These are phyloP conservation scores for Rubroboletus satanas DNA, from an alignment of 768 basidiomycete species.

Conservation along the genomic window DNA sequence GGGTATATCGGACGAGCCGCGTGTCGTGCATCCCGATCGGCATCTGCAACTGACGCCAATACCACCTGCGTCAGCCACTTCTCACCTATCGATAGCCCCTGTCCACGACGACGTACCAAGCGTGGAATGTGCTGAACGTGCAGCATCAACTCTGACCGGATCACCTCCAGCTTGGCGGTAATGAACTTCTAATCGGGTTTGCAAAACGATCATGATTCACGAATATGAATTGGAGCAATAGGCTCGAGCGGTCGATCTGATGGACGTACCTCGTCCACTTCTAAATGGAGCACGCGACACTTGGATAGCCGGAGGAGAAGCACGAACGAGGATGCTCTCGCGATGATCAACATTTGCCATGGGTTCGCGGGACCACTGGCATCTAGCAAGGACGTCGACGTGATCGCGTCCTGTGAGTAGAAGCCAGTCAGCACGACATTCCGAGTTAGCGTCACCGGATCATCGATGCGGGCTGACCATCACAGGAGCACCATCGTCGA, in stretches of 20 bases:
- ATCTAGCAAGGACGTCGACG: background rate
- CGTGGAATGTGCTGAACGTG: conserved; percentile 9
- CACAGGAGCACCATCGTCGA: conserved; percentile 3
- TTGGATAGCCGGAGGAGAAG: conserved; percentile 18
- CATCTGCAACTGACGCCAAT: conserved; percentile 7
- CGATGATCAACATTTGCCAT: conserved; percentile 22
- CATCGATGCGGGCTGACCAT: conserved; percentile 8
- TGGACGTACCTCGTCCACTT: conserved; percentile 23
- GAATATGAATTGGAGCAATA: background rate
- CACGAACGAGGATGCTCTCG: conserved; percentile 17
- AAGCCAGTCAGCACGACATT: background rate
- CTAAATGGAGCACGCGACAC: conserved; percentile 19
- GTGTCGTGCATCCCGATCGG: conserved; percentile 15
- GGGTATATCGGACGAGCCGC: conserved; percentile 16
- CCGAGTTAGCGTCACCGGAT: background rate
- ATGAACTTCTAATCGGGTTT: conserved; percentile 13
- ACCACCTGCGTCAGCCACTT: background rate
- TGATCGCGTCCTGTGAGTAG: conserved; percentile 5
- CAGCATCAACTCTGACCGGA: conserved; percentile 13
- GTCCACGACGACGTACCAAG: conserved; percentile 11
- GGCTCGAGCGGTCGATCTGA: background rate
- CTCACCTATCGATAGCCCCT: background rate
- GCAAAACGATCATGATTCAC: background rate
- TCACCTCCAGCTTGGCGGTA: conserved; percentile 17
- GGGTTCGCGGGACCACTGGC: background rate